Percentiles rank a stretch among this genome's conserved stretches.
Conservation (phyloP, 495 filamentous ascomycete genomes). For the Lasiosphaeris hirsuta region DNA sequence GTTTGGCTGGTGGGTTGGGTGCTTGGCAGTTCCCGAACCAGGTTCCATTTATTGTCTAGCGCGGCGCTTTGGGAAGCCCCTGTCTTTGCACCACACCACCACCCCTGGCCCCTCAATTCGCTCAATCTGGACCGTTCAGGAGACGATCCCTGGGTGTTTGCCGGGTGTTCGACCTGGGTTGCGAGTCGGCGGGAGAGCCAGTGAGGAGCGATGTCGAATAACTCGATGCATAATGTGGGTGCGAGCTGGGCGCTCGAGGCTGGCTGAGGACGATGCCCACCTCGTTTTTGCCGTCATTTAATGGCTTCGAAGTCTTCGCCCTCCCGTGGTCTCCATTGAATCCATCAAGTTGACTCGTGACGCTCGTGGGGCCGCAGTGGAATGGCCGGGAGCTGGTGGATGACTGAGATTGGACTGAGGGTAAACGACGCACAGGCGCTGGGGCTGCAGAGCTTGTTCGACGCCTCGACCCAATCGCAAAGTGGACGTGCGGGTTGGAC, state of each 20-base stretch:
- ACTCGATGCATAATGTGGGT: background rate
- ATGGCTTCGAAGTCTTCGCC: too few relatives aligned
- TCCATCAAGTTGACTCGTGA: too few relatives aligned
- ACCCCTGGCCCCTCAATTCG: too few relatives aligned
- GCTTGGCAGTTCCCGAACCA: too few relatives aligned
- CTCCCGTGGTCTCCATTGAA: too few relatives aligned
- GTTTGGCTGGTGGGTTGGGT: background rate
- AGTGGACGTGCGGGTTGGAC: background rate
- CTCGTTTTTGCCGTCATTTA: too few relatives aligned
- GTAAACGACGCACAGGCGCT: background rate
- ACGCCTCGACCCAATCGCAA: constrained; percentile 4
- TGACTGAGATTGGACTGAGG: background rate
- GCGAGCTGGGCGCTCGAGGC: background rate
- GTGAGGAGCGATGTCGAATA: background rate
- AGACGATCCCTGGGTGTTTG: too few relatives aligned
- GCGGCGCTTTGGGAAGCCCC: too few relatives aligned
- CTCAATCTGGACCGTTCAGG: too few relatives aligned
- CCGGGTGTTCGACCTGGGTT: background rate
- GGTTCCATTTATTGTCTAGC: too few relatives aligned
- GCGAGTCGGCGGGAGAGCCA: background rate
- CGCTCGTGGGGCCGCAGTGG: background rate
- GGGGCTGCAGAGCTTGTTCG: constrained; percentile 12
- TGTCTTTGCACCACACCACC: too few relatives aligned
- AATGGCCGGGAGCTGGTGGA: background rate
- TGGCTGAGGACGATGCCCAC: background rate